A percentile compares a stretch with the other conserved stretches of the same genome.
Conservation (phyloP, 768 basidiomycete species). For the Nidularia sp. region DNA sequence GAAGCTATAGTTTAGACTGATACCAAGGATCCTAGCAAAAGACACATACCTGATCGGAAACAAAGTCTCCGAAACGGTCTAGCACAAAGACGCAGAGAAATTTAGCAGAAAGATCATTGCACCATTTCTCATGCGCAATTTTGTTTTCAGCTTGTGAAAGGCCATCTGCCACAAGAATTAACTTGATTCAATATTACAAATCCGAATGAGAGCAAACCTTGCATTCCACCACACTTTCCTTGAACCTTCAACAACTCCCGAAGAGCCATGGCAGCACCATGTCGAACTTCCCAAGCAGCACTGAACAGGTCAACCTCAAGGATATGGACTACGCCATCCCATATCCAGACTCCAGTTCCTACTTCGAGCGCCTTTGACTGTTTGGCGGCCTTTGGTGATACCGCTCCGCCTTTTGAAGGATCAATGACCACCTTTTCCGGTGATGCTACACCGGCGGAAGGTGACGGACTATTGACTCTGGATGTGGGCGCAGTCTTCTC, state of each 20-base stretch:
- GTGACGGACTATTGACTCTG: slow-evolving; percentile 55
- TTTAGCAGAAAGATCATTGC: slow-evolving; percentile 81
- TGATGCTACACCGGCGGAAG: slow-evolving; percentile 30
- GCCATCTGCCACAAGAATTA: slow-evolving; percentile 35
- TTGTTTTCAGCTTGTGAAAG: slow-evolving; percentile 54
- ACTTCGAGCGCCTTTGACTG: slow-evolving; percentile 78
- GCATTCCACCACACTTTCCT: slow-evolving; percentile 80
- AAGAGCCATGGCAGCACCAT: slow-evolving; percentile 89
- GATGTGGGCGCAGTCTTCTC: slow-evolving; percentile 46
- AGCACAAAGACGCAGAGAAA: slow-evolving; percentile 88
- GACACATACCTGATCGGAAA: slow-evolving; percentile 72
- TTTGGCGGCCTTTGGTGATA: slow-evolving; percentile 73
- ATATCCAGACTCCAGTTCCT: slow-evolving; percentile 72
- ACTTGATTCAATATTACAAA: background rate
- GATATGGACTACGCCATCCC: slow-evolving; percentile 78
- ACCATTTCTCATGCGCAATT: slow-evolving; percentile 77
- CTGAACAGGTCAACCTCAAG: slow-evolving; percentile 83
- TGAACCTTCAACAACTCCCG: slow-evolving; percentile 85
- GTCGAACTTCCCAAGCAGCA: slow-evolving; percentile 88
- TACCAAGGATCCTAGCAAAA: background rate
- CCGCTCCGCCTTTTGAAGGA: slow-evolving; percentile 80
- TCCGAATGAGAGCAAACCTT: slow-evolving; percentile 38
- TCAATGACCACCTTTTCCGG: slow-evolving; percentile 72
- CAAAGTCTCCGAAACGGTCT: slow-evolving; percentile 98
- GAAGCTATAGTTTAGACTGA: background rate